phyloP scores from a whole-genome alignment of 1,284 basidiomycete genomes.

The Porodaedalea pini region DNA sequence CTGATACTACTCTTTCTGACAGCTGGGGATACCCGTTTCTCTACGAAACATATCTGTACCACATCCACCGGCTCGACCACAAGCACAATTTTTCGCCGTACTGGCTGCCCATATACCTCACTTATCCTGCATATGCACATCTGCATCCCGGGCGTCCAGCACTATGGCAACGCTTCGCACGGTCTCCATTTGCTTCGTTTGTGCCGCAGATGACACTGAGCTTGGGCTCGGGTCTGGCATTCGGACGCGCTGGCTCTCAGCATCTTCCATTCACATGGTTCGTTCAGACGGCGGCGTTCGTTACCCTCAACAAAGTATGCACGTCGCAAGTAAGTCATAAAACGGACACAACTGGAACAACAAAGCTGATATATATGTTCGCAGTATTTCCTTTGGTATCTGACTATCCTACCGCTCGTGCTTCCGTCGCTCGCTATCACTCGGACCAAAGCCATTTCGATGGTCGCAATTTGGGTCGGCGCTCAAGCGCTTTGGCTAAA shows the following conservation, averaged over 20 bases:
- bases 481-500: slow-evolving; percentile 83
- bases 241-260: slow-evolving; percentile 42
- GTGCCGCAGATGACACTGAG: slow-evolving; percentile 71
- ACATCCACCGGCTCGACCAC: slow-evolving; percentile 87
- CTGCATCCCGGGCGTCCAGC: slow-evolving; percentile 27
- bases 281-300: slow-evolving; percentile 87
- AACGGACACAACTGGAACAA: background rate
- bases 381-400: slow-evolving; percentile 98
- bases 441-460: slow-evolving; percentile 37
- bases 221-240: slow-evolving; percentile 62
- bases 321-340: slow-evolving; percentile 82
- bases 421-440: slow-evolving; percentile 63
- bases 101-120: slow-evolving; percentile 92
- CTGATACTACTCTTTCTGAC: slow-evolving; percentile 8
- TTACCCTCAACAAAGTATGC: slow-evolving; percentile 97
- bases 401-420: slow-evolving; percentile 84
- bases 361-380: background rate
- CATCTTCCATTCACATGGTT: slow-evolving; percentile 83
- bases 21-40: slow-evolving; percentile 96
- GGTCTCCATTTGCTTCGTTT: slow-evolving; percentile 68
- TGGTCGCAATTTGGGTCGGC: slow-evolving; percentile 66
- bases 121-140: slow-evolving; percentile 43
- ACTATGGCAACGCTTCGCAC: slow-evolving; percentile 42
- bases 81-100: slow-evolving; percentile 98
- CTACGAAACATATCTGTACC: slow-evolving; percentile 91